Base-by-base conservation (phyloP, 805 yeast genomes). In the Nakazawaea peltata region DNA sequence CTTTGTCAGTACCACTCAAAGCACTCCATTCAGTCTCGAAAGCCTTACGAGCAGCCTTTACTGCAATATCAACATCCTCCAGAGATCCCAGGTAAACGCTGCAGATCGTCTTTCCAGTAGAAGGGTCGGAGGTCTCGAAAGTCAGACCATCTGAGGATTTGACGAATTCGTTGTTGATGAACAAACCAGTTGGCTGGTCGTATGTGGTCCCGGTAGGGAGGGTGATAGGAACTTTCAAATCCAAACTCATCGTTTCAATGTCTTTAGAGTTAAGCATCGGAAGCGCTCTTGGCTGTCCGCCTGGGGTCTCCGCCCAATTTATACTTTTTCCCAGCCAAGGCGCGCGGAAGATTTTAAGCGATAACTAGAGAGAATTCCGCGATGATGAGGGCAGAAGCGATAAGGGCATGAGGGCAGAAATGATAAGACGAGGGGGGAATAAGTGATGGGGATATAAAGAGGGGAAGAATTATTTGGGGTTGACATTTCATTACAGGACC, bases 81-180 rank as follows among this genome's bases (percentile, higher is more conserved):
- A 48, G 63, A 39, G 57, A 54, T 11, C 79, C 80, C 27, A 67
- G 62, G 42, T 71, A 70, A 18, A 76, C 69, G 15, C 65, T 59
- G 17, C 74, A 61, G 41, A 71, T 68, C 24, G 57, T 63, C 41
- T 71, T 59, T 19, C 73, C 81, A 18, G 71, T 69, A 7, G 76
- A 62, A 2, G 83, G 81, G 44, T 73, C 66, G 36, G 63, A 55
- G 21, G 77, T 81, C 43, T 68, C 68, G 14, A 81, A 62, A n/a
- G 77, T 74, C 49, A 71, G 64, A 36, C 70, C 72, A 36, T 71
- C 70, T 23, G 61, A 57, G 6, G 83, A 69, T 32, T 63, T 49
- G 37, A 80, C 78, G 50, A 81, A 85, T 57, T 84, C 84, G 59
- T 84, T 84, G 66, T 85, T 81, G 57, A 88, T 85, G 69, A 84